A percentile compares a stretch with the other conserved stretches of the same genome.
phyloP scores from a whole-genome alignment of 768 basidiomycete species.

The Saitozyma sp. region DNA sequence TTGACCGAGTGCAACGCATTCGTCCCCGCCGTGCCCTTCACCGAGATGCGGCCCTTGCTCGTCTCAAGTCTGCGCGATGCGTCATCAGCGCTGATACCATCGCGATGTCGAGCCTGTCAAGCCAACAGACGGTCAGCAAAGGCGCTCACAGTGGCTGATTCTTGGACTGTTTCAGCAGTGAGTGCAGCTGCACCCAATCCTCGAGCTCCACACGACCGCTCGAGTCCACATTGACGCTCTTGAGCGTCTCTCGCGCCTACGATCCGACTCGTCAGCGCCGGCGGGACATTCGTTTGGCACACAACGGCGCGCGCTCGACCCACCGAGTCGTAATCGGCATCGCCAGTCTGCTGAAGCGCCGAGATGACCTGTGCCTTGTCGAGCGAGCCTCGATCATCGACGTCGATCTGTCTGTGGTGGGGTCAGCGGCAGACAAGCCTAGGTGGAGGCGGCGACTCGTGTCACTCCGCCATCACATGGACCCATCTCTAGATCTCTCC shows the following conservation, averaged over 20 bases:
- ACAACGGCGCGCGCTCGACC: constrained; percentile 5
- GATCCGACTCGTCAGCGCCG: background rate
- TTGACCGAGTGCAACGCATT: constrained; percentile 97
- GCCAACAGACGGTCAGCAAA: background rate
- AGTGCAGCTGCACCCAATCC: constrained; percentile 89
- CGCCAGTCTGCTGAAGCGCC: constrained; percentile 72
- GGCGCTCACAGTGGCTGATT: constrained; percentile 31
- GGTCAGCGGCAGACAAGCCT: constrained; percentile 2
- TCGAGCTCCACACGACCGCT: constrained; percentile 95
- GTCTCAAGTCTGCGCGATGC: constrained; percentile 35
- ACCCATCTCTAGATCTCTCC: constrained; percentile 2
- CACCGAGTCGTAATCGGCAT: constrained; percentile 73
- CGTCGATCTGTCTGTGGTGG: constrained; percentile 46
- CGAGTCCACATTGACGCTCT: constrained; percentile 89
- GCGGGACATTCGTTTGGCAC: background rate
- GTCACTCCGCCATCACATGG: background rate
- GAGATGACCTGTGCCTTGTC: constrained; percentile 75
- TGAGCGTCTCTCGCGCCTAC: constrained; percentile 71
- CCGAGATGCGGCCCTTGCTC: constrained; percentile 77
- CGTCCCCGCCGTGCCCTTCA: constrained; percentile 82
- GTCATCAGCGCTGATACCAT: background rate
- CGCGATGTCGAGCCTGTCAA: too few relatives aligned
- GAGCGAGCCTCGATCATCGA: constrained; percentile 51
- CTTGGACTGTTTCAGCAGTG: constrained; percentile 32
- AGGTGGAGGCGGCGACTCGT: background rate